Evolutionary conservation across 176 grass and related monocot species (phyloP).

Genomic region (Bromus sterilis): DNA sequence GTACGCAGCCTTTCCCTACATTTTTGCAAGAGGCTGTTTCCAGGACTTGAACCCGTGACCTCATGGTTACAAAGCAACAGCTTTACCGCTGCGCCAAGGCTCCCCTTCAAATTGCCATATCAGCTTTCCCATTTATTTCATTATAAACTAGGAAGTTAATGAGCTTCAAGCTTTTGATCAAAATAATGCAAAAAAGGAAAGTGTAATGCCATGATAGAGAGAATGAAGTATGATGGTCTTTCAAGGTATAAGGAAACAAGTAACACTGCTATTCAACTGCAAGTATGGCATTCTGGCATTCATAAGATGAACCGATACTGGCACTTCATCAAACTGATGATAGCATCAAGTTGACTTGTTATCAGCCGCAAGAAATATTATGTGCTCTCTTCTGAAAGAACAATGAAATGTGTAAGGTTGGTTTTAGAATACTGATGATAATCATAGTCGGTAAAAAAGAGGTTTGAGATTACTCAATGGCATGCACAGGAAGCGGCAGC

Average conservation of each 20-base stretch:
- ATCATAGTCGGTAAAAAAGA: not conserved
- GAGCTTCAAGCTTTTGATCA: not conserved
- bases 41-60: too few relatives aligned
- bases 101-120: not conserved
- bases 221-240: not conserved
- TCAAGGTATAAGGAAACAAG: not conserved
- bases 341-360: not conserved
- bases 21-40: too few relatives aligned
- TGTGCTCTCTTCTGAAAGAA: not conserved
- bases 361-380: not conserved
- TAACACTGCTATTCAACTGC: not conserved
- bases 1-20: too few relatives aligned
- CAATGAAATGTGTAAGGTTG: not conserved
- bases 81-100: too few relatives aligned
- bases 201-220: not conserved
- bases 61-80: too few relatives aligned
- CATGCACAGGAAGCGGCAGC: not conserved
- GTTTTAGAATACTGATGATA: not conserved
- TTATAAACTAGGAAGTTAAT: not conserved
- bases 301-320: not conserved
- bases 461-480: not conserved
- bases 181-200: not conserved
- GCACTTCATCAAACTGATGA: not conserved
- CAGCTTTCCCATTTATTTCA: not conserved
- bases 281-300: not conserved